Percentiles rank a stretch among this genome's conserved stretches.
Conservation (phyloP, 805 yeast genomes). For the Ogataea haglerorum region DNA sequence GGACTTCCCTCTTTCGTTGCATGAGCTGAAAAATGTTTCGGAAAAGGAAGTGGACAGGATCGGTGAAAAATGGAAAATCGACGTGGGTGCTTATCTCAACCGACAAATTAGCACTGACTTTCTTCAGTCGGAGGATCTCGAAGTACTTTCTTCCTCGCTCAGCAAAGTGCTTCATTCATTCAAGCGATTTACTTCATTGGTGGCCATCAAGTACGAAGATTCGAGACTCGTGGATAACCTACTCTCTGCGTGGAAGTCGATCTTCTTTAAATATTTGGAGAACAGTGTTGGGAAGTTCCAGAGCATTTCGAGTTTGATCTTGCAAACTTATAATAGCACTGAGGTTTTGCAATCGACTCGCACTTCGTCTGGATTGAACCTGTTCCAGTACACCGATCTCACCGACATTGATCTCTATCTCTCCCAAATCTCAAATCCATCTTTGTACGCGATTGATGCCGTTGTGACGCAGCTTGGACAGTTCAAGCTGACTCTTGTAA, state of each 20-base stretch:
- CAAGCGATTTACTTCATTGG: constrained; percentile 31
- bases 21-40: constrained; percentile 12
- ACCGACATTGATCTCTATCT: constrained; percentile 22
- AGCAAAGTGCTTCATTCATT: constrained; percentile 25
- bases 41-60: constrained; percentile 8
- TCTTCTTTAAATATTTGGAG: constrained; percentile 15
- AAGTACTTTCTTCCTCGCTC: constrained; percentile 18
- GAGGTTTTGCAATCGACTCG: constrained; percentile 6
- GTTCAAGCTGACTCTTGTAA: constrained; percentile 18
- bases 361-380: constrained; percentile 18
- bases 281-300: constrained; percentile 18
- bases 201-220: constrained; percentile 14
- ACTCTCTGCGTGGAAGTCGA: constrained; percentile 19
- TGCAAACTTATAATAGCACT: constrained; percentile 15
- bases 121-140: constrained; percentile 10
- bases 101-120: constrained; percentile 9
- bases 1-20: constrained; percentile 19
- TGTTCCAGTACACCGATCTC: constrained; percentile 22
- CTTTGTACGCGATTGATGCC: constrained; percentile 12
- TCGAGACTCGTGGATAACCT: constrained; percentile 16
- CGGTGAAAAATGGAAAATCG: constrained; percentile 21
- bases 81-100: constrained; percentile 19
- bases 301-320: constrained; percentile 18
- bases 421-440: constrained; percentile 17
- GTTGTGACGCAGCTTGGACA: constrained; percentile 17